phyloP scores from a whole-genome alignment of 2,329 filamentous ascomycete species.

The Fusarium sambucinum region DNA sequence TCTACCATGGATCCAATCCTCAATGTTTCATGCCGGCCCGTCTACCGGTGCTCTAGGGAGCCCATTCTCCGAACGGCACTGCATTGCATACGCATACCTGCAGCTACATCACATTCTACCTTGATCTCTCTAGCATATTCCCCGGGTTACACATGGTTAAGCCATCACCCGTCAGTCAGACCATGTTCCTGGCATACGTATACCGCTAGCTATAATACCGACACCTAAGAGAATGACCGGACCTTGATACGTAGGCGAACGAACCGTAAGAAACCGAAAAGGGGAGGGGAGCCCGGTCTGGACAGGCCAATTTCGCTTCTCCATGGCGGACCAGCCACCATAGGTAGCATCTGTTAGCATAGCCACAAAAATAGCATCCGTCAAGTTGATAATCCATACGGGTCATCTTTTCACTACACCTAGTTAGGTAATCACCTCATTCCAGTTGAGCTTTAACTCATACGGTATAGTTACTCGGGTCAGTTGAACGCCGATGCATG shows the following conservation, averaged over 20 bases:
- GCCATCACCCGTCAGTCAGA: not conserved
- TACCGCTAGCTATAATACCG: constrained; percentile 4
- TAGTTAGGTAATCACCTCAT: not conserved
- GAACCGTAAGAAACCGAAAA: constrained; percentile 11
- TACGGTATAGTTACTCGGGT: not conserved
- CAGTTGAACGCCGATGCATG: constrained; percentile 18
- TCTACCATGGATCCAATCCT: not conserved
- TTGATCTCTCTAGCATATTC: constrained; percentile 9
- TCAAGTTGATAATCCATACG: not conserved
- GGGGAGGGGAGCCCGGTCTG: constrained; percentile 5
- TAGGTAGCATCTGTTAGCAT: constrained; percentile 28
- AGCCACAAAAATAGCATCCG: constrained; percentile 10
- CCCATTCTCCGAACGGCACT: constrained; percentile 20
- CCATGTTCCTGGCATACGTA: not conserved
- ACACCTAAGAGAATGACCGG: not conserved
- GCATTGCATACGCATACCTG: constrained; percentile 6
- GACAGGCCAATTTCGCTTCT: constrained; percentile 43
- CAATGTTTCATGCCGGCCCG: constrained; percentile 33
- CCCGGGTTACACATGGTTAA: constrained; percentile 3
- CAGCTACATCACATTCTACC: not conserved
- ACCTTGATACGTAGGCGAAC: constrained; percentile 1
- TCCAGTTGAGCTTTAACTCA: not conserved
- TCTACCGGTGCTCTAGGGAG: constrained; percentile 6
- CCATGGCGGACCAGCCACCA: constrained; percentile 34
- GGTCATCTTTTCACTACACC: not conserved